Percentiles rank a stretch among this genome's conserved stretches.
phyloP scores from a whole-genome alignment of 306 rosid species.

The Quercus parvula region DNA sequence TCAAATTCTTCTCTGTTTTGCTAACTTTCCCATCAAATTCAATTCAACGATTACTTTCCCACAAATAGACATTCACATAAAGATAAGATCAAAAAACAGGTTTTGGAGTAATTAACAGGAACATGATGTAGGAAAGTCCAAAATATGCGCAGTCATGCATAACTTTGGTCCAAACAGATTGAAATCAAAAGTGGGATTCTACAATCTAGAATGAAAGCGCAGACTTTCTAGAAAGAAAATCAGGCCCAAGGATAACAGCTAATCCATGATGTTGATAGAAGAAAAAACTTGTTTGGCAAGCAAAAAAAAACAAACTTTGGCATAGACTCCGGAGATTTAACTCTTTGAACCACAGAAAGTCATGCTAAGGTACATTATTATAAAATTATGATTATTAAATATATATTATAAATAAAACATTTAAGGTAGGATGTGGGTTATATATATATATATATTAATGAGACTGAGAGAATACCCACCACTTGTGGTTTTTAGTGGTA shows the following conservation, averaged over 20 bases:
- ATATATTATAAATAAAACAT: background rate
- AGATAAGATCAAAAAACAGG: background rate
- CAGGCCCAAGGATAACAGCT: background rate
- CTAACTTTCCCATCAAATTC: background rate
- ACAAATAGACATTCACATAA: background rate
- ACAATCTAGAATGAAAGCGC: slow-evolving; percentile 5
- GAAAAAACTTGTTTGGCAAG: slow-evolving; percentile 14
- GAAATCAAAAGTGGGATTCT: background rate
- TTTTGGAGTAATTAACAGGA: too few species aligned
- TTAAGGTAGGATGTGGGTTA: background rate
- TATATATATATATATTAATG: too few species aligned
- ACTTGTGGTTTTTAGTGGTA: background rate
- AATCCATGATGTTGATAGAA: background rate
- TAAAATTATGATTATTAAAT: background rate
- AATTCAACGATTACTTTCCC: background rate
- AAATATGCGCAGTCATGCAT: background rate
- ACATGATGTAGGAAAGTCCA: background rate
- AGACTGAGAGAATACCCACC: too few species aligned
- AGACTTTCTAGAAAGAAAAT: slow-evolving; percentile 45
- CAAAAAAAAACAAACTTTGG: background rate
- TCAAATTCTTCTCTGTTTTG: background rate
- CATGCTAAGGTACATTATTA: background rate
- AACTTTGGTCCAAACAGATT: background rate
- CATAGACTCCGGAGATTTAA: background rate
- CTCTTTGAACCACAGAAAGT: background rate